These are phyloP conservation scores for Vanrija sp. DNA, from an alignment of 1,284 basidiomycete species.

Conservation along the genomic window DNA sequence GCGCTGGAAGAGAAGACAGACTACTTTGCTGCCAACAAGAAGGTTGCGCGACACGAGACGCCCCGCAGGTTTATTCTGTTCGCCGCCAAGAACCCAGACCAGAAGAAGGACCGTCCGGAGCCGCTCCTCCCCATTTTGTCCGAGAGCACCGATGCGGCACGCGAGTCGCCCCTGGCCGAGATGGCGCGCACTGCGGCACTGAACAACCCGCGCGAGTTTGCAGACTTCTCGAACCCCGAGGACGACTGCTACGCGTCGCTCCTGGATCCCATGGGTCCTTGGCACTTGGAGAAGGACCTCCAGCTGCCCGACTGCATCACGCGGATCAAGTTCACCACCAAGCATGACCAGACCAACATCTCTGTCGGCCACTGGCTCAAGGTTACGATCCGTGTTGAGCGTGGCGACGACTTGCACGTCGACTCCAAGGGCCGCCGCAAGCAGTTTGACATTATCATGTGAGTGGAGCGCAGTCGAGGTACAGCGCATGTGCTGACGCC, in stretches of 20 bases:
- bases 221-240: constrained; percentile 47
- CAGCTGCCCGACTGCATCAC: constrained; percentile 51
- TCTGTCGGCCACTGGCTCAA: constrained; percentile 74
- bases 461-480: constrained; percentile 3
- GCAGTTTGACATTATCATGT: constrained; percentile 81
- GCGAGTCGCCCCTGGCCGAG: constrained; percentile 49
- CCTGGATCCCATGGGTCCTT: constrained; percentile 56
- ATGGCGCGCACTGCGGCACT: constrained; percentile 41
- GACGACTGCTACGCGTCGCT: constrained; percentile 50
- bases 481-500: not conserved
- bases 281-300: constrained; percentile 53
- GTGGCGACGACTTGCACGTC: constrained; percentile 63
- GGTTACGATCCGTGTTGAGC: constrained; percentile 77
- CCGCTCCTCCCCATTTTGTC: constrained; percentile 57
- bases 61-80: constrained; percentile 66
- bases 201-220: constrained; percentile 39
- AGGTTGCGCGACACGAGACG: constrained; percentile 72
- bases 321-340: constrained; percentile 72
- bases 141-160: constrained; percentile 48
- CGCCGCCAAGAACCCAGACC: constrained; percentile 55
- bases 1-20: constrained; percentile 82
- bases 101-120: constrained; percentile 41
- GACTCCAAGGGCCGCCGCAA: constrained; percentile 71
- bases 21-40: constrained; percentile 67
- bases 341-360: constrained; percentile 76